A percentile compares a stretch with the other conserved stretches of the same genome.
phyloP scores from a whole-genome alignment of 192 early-diverging fungal genomes.

The Coemansia sp. region DNA sequence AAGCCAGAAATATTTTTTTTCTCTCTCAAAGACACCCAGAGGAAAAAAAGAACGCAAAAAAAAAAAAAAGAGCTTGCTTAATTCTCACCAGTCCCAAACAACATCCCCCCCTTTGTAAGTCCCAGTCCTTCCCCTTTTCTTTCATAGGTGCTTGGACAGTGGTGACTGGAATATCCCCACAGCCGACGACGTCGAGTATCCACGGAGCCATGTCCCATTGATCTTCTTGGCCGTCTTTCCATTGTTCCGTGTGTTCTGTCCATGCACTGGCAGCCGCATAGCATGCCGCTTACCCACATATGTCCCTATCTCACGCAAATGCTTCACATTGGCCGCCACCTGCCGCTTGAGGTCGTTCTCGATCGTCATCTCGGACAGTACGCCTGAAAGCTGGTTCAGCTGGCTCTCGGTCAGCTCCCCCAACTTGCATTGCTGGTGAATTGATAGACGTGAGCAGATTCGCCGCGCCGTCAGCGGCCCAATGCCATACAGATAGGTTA shows the following conservation, averaged over 20 bases:
- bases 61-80: not conserved
- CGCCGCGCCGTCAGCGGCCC: slow-evolving; percentile 65
- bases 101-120: too few species aligned
- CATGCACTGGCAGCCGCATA: slow-evolving; percentile 82
- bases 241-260: slow-evolving; percentile 84
- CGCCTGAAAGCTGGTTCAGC: slow-evolving; percentile 75
- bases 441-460: slow-evolving; percentile 74
- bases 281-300: slow-evolving; percentile 82
- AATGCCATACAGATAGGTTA: slow-evolving; percentile 88
- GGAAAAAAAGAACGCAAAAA: not conserved
- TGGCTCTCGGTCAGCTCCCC: slow-evolving; percentile 82
- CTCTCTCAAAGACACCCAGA: too few species aligned
- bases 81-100: too few species aligned
- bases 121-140: too few species aligned
- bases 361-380: slow-evolving; percentile 84
- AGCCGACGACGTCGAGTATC: slow-evolving; percentile 39
- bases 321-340: slow-evolving; percentile 64
- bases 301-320: slow-evolving; percentile 64
- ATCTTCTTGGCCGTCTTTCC: slow-evolving; percentile 78
- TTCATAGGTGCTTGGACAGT: slow-evolving; percentile 20
- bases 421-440: slow-evolving; percentile 84
- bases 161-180: slow-evolving; percentile 33
- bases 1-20: too few species aligned
- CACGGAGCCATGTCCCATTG: slow-evolving; percentile 54
- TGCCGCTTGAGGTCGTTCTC: slow-evolving; percentile 72